Evolutionary conservation across 306 rosid genomes (phyloP).

Genomic region (Medicago truncatula): MtrunA17r5.0-ANR NC_053044.1:39468001-39468500

Average conservation of each 20-base stretch:
- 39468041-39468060: not conserved
- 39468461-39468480: too few species aligned
- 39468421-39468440: too few species aligned
- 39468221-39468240: not conserved
- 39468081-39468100: not conserved
- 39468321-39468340: too few species aligned
- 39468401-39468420: too few species aligned
- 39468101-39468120: constrained; percentile 2
- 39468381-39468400: too few species aligned
- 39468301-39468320: too few species aligned
- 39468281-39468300: too few species aligned
- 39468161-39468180: not conserved
- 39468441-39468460: too few species aligned
- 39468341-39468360: too few species aligned
- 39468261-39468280: too few species aligned
- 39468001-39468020: not conserved
- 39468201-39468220: not conserved
- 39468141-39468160: constrained; percentile 22
- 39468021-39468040: not conserved
- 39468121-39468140: constrained; percentile 18
- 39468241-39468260: not conserved
- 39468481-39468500: too few species aligned
- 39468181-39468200: not conserved
- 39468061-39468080: constrained; percentile 6
- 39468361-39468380: too few species aligned